Percentiles rank a stretch among this genome's conserved stretches.
phyloP scores from a whole-genome alignment of 2,329 filamentous ascomycete genomes.

The Fusarium protoensiforme region DNA sequence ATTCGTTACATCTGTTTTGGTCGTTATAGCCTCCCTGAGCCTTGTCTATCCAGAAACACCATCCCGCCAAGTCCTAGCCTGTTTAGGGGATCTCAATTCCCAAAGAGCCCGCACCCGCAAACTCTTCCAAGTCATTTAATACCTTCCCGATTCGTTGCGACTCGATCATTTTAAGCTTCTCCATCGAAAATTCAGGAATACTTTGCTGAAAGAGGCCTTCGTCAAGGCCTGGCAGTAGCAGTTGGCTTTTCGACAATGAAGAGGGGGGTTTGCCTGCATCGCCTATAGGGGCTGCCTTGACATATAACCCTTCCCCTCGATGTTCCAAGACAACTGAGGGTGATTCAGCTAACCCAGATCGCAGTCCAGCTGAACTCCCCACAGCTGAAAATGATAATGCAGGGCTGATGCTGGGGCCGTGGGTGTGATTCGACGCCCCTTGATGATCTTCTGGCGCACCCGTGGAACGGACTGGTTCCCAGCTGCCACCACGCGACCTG shows the following conservation, averaged over 20 bases:
- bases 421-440: not conserved
- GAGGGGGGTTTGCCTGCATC: not conserved
- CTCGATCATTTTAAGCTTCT: slow-evolving; percentile 16
- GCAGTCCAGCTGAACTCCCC: slow-evolving; percentile 9
- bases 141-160: slow-evolving; percentile 33
- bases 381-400: slow-evolving; percentile 17
- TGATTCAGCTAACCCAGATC: slow-evolving; percentile 6
- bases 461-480: slow-evolving; percentile 9
- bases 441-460: slow-evolving; percentile 4
- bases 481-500: slow-evolving; percentile 3
- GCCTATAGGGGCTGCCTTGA: not conserved
- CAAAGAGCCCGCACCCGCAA: slow-evolving; percentile 34
- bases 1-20: not conserved
- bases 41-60: not conserved
- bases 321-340: not conserved
- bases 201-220: not conserved
- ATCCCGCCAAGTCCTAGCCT: not conserved
- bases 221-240: slow-evolving; percentile 21
- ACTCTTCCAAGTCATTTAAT: slow-evolving; percentile 40
- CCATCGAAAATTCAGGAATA: not conserved
- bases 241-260: slow-evolving; percentile 15
- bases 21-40: not conserved
- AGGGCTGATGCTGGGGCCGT: slow-evolving; percentile 17
- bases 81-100: slow-evolving; percentile 4
- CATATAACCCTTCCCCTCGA: slow-evolving; percentile 2